Conservation (phyloP, 2,329 filamentous ascomycete species). For the Didymella pomorum region DNA sequence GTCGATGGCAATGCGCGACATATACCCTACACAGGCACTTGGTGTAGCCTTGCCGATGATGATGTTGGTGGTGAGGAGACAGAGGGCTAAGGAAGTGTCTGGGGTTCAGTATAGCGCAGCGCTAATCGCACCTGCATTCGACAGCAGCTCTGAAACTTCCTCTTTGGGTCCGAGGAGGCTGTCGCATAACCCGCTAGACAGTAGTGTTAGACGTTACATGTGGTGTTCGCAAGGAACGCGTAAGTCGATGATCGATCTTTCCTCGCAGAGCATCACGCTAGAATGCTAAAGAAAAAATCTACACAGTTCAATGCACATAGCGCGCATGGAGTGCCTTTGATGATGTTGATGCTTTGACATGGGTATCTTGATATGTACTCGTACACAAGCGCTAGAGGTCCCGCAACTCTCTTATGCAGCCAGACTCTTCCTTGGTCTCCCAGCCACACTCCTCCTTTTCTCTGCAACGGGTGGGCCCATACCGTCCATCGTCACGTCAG, state of each 20-base stretch:
- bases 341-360: not conserved
- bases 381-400: not conserved
- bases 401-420: not conserved
- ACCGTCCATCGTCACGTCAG: conserved; percentile 25
- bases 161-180: not conserved
- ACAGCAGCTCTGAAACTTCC: not conserved
- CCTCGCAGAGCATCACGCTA: not conserved
- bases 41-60: not conserved
- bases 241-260: not conserved
- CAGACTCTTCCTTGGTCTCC: conserved; percentile 10
- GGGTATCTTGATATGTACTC: not conserved
- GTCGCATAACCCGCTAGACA: not conserved
- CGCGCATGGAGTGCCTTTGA: not conserved
- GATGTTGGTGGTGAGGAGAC: not conserved
- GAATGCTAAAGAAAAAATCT: not conserved
- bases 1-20: not conserved
- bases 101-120: not conserved
- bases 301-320: not conserved
- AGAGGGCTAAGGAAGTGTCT: not conserved
- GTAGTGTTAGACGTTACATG: not conserved
- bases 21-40: not conserved
- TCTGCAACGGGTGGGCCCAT: conserved; percentile 3
- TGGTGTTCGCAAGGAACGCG: not conserved
- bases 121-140: not conserved
- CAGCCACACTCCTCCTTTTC: conserved; percentile 12